phyloP scores from a whole-genome alignment of 176 grass and related monocot species.

The Triticum urartu region DNA sequence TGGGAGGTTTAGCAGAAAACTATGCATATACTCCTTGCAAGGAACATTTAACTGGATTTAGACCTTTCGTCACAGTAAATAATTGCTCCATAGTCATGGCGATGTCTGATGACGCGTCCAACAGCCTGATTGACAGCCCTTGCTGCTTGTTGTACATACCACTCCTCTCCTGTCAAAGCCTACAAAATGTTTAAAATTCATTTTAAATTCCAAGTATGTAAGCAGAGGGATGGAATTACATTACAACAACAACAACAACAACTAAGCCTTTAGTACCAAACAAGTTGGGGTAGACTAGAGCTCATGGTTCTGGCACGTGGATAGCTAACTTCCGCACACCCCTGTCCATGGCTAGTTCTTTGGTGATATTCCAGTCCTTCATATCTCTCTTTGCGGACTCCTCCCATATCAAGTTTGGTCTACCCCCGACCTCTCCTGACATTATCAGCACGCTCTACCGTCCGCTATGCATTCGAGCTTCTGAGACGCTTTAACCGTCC shows the following conservation, averaged over 20 bases:
- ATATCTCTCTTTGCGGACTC: no score
- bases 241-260: background rate
- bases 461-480: no score
- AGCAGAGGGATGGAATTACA: constrained; percentile 13
- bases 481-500: no score
- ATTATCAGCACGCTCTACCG: background rate
- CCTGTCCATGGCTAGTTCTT: no score
- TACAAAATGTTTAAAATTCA: constrained; percentile 43
- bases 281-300: no score
- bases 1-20: constrained; percentile 24
- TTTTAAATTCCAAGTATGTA: background rate
- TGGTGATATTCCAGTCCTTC: no score
- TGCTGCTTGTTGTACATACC: constrained; percentile 97
- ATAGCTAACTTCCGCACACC: no score
- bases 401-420: background rate
- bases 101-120: constrained; percentile 92
- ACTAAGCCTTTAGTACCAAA: no score
- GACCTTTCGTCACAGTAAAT: constrained; percentile 98
- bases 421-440: background rate
- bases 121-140: constrained; percentile 98
- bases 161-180: constrained; percentile 76
- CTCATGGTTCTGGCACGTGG: no score
- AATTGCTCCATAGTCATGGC: constrained; percentile 93
- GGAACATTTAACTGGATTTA: constrained; percentile 25
- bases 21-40: constrained; percentile 19